Evolutionary conservation across 1,284 basidiomycete species (phyloP), one percentile per base, ranked within the genome.

Genomic region (Paramarasmius palmivorus): DNA sequence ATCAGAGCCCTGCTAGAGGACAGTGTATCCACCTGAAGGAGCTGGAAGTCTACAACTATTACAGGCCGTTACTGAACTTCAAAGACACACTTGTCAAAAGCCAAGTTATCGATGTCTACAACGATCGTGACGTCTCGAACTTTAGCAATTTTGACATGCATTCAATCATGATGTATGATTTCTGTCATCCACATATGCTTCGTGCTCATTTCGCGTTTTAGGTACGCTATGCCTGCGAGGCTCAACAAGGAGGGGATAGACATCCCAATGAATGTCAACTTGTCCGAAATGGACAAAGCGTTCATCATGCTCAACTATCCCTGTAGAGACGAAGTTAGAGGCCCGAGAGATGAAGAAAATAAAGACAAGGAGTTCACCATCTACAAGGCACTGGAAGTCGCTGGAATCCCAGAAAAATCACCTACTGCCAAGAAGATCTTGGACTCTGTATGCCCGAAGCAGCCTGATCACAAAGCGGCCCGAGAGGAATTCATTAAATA

Each of bases 1-100:
- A 67, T 47, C 68, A 68, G 52, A 63, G 65, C 25, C 64, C 64
- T 34, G 54, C 56, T n/a, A 57, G 63, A 5, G 58, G 55, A 23
- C 57, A 55, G 3, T 58, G 23, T 7, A 23, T 64, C 10, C 59
- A 38, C 12, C 56, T 67, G n/a, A 48, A 59, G 36, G 53, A 56
- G 39, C 38, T 49, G 2, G 56, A 55, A 17, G 55, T 58, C 20
- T 56, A 61, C 47, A 40, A 44, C 12, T 62, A 58, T 49, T 65
- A 63, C 40, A 8, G 45, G 54, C 25, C 12, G 17, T 22, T 8
- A 56, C 54, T 9, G 58, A 59, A 46, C 4, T 60, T 53, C 53
- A 56, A 57, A 26, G 54, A 57, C 10, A 50, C 39, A 2, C 52
- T 46, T 8, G 56, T 61, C 32, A 53, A 53, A 34, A 17, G 45